phyloP scores from a whole-genome alignment of 148 eudicot species.

The Rhododendron kiyosumense region DNA sequence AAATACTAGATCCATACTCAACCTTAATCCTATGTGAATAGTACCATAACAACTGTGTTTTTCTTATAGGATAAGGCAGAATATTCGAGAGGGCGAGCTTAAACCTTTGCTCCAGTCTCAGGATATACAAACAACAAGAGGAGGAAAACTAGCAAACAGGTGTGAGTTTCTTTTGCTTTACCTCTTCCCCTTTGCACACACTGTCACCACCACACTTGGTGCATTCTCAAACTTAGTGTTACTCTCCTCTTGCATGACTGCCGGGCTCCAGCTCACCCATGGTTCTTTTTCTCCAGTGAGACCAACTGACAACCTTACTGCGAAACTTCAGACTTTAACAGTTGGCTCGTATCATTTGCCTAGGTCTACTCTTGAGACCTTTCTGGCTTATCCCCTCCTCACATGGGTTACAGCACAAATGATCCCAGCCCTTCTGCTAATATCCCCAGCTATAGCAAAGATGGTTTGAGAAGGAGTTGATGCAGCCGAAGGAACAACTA shows the following conservation, averaged over 20 bases:
- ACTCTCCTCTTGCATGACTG: neutral
- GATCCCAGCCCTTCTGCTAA: slow-evolving; percentile 8
- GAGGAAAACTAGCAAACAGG: slow-evolving; percentile 37
- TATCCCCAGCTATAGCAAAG: neutral
- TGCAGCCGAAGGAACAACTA: neutral
- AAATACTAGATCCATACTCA: neutral
- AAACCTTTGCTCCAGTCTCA: slow-evolving; percentile 32
- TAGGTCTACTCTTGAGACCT: slow-evolving; percentile 34
- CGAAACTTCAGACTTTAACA: slow-evolving; percentile 22
- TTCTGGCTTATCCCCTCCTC: slow-evolving; percentile 15
- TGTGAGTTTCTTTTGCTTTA: slow-evolving; percentile 26
- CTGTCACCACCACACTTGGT: neutral
- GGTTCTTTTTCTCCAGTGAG: slow-evolving; percentile 35
- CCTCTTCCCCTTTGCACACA: neutral
- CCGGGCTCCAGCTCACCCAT: slow-evolving; percentile 13
- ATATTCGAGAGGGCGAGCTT: slow-evolving; percentile 31
- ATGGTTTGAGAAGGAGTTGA: slow-evolving; percentile 1
- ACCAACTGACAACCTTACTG: slow-evolving; percentile 18
- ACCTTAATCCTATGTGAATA: neutral
- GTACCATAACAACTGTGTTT: neutral
- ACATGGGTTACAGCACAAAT: slow-evolving; percentile 1
- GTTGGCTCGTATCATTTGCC: slow-evolving; percentile 19
- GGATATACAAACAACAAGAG: slow-evolving; percentile 12
- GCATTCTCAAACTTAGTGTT: neutral
- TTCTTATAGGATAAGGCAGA: slow-evolving; percentile 42